phyloP scores from a whole-genome alignment of 73 alveolate genomes.

The Urostyla sp. region DNA sequence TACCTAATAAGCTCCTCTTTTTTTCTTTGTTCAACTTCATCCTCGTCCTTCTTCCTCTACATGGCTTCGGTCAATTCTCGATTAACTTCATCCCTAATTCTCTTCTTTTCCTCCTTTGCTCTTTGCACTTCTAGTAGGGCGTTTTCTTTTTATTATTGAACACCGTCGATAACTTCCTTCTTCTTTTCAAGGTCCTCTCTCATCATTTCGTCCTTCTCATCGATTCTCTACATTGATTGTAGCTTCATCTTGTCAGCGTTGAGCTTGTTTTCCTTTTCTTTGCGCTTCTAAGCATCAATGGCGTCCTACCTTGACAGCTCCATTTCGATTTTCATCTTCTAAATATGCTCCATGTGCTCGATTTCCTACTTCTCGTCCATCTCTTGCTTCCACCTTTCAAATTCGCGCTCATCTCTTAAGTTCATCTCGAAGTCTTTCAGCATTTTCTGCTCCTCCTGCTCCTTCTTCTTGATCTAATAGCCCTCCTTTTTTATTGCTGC shows the following conservation, averaged over 20 bases:
- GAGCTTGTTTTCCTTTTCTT: constrained; percentile 88
- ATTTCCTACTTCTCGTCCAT: constrained; percentile 95
- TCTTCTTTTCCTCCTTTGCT: constrained; percentile 83
- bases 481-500: constrained; percentile 99
- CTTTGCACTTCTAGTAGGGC: constrained; percentile 79
- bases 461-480: constrained; percentile 88
- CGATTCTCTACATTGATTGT: constrained; percentile 73
- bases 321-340: constrained; percentile 97
- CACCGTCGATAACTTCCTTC: constrained; percentile 85
- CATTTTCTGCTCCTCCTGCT: constrained; percentile 91
- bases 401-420: constrained; percentile 95
- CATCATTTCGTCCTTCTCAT: constrained; percentile 83
- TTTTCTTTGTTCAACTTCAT: constrained; percentile 86
- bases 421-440: constrained; percentile 92
- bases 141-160: constrained; percentile 84
- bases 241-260: constrained; percentile 89
- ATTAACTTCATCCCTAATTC: constrained; percentile 90
- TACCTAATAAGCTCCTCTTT: constrained; percentile 96
- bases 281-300: constrained; percentile 92
- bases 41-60: constrained; percentile 91
- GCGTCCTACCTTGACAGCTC: constrained; percentile 98
- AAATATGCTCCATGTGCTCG: constrained; percentile 89
- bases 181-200: constrained; percentile 83
- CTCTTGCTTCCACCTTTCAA: constrained; percentile 93
- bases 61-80: constrained; percentile 89